Conservation (phyloP, 805 yeast genomes). For the Metschnikowia arizonensis region DNA sequence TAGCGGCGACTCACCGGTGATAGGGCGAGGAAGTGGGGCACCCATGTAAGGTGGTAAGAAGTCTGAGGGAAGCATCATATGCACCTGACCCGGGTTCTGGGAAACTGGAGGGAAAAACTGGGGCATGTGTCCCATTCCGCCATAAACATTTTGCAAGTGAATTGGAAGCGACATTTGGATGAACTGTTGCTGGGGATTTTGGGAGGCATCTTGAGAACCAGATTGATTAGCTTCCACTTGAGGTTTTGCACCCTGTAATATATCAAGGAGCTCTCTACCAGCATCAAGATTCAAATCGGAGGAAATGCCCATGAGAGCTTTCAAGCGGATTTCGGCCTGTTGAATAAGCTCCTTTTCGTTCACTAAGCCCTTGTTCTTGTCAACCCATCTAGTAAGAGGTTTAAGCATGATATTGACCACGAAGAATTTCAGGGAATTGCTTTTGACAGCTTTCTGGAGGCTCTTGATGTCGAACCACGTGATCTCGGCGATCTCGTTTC, state of each 20-base stretch:
- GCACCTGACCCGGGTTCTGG: conserved; percentile 9
- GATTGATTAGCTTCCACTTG: conserved; percentile 1
- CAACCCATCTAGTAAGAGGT: conserved; percentile 53
- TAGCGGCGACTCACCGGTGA: neutral
- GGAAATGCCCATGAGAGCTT: conserved; percentile 58
- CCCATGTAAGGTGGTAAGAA: conserved; percentile 12
- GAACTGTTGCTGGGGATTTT: conserved; percentile 14
- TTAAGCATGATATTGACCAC: conserved; percentile 47
- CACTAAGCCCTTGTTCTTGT: conserved; percentile 43
- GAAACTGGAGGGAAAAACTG: conserved; percentile 13
- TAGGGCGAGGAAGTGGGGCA: neutral
- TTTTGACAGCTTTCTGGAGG: conserved; percentile 40
- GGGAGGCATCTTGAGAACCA: neutral
- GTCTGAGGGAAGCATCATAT: conserved; percentile 16
- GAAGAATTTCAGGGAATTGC: conserved; percentile 36
- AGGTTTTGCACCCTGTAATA: conserved; percentile 42
- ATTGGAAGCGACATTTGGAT: conserved; percentile 31
- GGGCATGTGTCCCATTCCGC: conserved; percentile 16
- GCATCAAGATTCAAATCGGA: conserved; percentile 47
- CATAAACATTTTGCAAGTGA: conserved; percentile 26
- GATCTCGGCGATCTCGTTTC: conserved; percentile 83
- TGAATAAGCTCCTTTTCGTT: conserved; percentile 57
- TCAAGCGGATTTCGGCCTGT: conserved; percentile 63
- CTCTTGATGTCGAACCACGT: conserved; percentile 66
- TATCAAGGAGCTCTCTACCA: conserved; percentile 70